These are phyloP conservation scores for Hypoxylon fragiforme DNA, from an alignment of 495 filamentous ascomycete genomes.

Conservation along the genomic window DNA sequence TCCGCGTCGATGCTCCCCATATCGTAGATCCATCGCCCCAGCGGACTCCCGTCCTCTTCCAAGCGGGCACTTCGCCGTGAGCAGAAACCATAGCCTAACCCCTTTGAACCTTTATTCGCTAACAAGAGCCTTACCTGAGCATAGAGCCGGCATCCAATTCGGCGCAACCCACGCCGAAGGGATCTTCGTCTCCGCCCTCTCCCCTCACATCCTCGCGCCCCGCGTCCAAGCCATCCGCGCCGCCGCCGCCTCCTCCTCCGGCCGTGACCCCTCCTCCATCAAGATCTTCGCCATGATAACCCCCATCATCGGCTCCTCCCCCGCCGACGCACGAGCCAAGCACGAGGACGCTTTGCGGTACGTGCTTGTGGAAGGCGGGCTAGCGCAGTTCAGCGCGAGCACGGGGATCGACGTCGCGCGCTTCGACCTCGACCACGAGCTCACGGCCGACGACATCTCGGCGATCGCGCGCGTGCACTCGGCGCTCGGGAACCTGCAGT, in stretches of 20 bases:
- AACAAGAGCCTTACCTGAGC: not conserved
- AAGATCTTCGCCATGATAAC: conserved; percentile 58
- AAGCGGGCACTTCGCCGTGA: conserved; percentile 49
- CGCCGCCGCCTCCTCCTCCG: conserved; percentile 46
- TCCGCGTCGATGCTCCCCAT: conserved; percentile 45
- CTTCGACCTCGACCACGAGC: conserved; percentile 48
- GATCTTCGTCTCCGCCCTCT: conserved; percentile 52
- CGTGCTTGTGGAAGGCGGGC: conserved; percentile 48
- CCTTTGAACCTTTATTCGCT: too few species aligned
- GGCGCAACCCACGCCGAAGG: conserved; percentile 56
- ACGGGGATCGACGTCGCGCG: conserved; percentile 57
- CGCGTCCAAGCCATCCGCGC: conserved; percentile 50
- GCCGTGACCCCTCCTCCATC: conserved; percentile 53
- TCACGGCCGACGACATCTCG: conserved; percentile 5
- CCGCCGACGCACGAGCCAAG: conserved; percentile 55
- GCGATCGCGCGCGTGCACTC: conserved; percentile 11
- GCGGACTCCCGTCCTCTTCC: conserved; percentile 59
- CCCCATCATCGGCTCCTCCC: conserved; percentile 52
- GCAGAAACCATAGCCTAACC: not conserved
- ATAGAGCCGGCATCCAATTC: conserved; percentile 51
- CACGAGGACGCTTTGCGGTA: conserved; percentile 50
- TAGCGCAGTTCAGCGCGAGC: conserved; percentile 58
- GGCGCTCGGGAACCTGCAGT: conserved; percentile 1
- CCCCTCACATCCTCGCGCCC: not conserved
- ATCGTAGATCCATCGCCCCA: conserved; percentile 56